A percentile compares a stretch with the other conserved stretches of the same genome.
Evolutionary conservation across 2,329 filamentous ascomycete genomes (phyloP).

Genomic region (Aspergillus unguis): DNA sequence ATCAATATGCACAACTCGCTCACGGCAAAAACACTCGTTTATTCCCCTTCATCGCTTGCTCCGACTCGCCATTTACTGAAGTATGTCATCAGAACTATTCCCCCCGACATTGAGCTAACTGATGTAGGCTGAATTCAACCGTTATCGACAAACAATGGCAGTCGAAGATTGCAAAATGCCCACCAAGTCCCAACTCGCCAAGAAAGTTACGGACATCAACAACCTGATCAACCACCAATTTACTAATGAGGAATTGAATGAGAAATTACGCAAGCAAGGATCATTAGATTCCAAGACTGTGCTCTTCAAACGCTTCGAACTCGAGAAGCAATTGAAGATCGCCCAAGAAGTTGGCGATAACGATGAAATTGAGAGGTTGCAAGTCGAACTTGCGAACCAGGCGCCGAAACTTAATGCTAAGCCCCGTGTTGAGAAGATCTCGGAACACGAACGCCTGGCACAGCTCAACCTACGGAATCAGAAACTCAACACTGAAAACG

Average conservation of each 20-base stretch:
- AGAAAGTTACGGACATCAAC: constrained; percentile 80
- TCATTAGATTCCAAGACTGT: constrained; percentile 64
- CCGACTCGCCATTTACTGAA: constrained; percentile 80
- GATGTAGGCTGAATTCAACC: constrained; percentile 70
- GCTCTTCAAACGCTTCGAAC: constrained; percentile 63
- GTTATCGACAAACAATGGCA: constrained; percentile 71
- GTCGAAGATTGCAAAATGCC: constrained; percentile 71
- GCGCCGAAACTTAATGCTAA: constrained; percentile 63
- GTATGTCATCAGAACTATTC: constrained; percentile 45
- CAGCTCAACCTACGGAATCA: constrained; percentile 82
- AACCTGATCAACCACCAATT: constrained; percentile 73
- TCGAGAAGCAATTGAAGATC: constrained; percentile 63
- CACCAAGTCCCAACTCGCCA: constrained; percentile 64
- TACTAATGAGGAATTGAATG: constrained; percentile 77
- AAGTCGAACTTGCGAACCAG: constrained; percentile 48
- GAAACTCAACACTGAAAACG: constrained; percentile 76
- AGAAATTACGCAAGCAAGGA: constrained; percentile 70
- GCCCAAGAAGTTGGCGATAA: constrained; percentile 64
- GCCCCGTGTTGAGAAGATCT: constrained; percentile 52
- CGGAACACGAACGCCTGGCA: constrained; percentile 77
- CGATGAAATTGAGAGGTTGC: constrained; percentile 49
- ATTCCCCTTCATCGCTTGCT: constrained; percentile 88
- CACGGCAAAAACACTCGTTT: constrained; percentile 80
- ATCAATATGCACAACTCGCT: constrained; percentile 76
- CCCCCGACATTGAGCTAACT: neutral